Percentiles rank a stretch among this genome's conserved stretches.
phyloP scores from a whole-genome alignment of 768 basidiomycete genomes.

The Galerina sulciceps region DNA sequence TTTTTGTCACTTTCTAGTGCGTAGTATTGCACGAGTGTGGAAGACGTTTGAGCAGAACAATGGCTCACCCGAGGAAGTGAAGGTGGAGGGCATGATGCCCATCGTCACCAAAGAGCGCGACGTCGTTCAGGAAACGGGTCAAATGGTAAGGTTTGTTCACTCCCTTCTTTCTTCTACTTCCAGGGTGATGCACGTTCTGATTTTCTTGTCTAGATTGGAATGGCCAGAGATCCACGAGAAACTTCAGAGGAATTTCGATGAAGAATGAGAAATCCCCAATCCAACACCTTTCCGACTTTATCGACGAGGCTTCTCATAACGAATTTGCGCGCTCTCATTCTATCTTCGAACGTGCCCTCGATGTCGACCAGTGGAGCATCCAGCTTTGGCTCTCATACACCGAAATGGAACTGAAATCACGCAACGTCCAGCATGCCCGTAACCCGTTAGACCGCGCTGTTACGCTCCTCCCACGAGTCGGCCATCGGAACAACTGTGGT shows the following conservation, averaged over 20 bases:
- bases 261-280: background rate
- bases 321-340: slow-evolving; percentile 95
- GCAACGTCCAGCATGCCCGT: slow-evolving; percentile 95
- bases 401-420: slow-evolving; percentile 97
- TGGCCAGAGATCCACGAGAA: no score
- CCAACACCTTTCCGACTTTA: background rate
- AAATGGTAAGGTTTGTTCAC: slow-evolving; percentile 75
- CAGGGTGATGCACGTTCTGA: slow-evolving; percentile 64
- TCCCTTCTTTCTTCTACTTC: background rate
- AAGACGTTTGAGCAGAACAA: slow-evolving; percentile 88
- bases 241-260: no score
- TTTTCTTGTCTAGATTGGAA: slow-evolving; percentile 93
- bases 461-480: slow-evolving; percentile 93
- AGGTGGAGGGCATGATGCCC: slow-evolving; percentile 92
- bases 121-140: slow-evolving; percentile 83
- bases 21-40: slow-evolving; percentile 95
- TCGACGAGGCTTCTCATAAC: slow-evolving; percentile 83
- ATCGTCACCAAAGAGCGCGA: slow-evolving; percentile 53
- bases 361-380: slow-evolving; percentile 88
- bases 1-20: slow-evolving; percentile 53
- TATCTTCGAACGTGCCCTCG: slow-evolving; percentile 95
- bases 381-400: slow-evolving; percentile 95
- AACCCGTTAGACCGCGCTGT: slow-evolving; percentile 98
- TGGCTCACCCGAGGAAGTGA: slow-evolving; percentile 73
- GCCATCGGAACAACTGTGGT: slow-evolving; percentile 99